These are phyloP conservation scores for Castanea sativa DNA, from an alignment of 306 rosid species.

Conservation along the genomic window DNA sequence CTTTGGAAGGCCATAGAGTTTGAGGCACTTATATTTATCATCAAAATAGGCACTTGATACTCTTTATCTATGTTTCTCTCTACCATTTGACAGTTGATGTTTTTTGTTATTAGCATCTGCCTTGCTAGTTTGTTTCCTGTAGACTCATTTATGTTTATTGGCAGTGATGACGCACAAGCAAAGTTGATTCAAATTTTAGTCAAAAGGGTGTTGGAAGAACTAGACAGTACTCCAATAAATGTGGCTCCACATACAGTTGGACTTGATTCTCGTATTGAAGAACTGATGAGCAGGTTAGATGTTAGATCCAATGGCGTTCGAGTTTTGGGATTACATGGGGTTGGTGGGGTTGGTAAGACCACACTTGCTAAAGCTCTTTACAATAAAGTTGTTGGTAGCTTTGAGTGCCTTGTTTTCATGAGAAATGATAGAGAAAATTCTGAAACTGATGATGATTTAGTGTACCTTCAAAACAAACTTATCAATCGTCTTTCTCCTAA, in stretches of 20 bases:
- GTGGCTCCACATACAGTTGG: slow-evolving; percentile 44
- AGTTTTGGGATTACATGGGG: slow-evolving; percentile 49
- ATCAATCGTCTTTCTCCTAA: slow-evolving; percentile 11
- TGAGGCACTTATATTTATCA: not conserved
- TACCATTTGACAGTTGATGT: not conserved
- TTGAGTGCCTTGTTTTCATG: slow-evolving; percentile 38
- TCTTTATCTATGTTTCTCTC: too few species aligned
- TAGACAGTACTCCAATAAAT: slow-evolving; percentile 42
- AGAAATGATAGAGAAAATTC: slow-evolving; percentile 39
- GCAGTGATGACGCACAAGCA: slow-evolving; percentile 22
- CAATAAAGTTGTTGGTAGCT: slow-evolving; percentile 36
- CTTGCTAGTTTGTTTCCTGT: not conserved
- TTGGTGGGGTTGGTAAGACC: slow-evolving; percentile 62
- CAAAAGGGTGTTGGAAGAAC: slow-evolving; percentile 26
- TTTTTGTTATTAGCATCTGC: not conserved
- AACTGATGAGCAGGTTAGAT: slow-evolving; percentile 20
- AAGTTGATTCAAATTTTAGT: slow-evolving; percentile 24
- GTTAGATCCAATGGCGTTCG: slow-evolving; percentile 34
- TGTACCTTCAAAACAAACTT: slow-evolving; percentile 33
- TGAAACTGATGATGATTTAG: slow-evolving; percentile 17
- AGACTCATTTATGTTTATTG: not conserved
- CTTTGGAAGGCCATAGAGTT: not conserved
- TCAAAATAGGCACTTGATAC: not conserved
- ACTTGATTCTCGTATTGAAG: slow-evolving; percentile 38
- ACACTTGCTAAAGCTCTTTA: slow-evolving; percentile 53